phyloP scores from a whole-genome alignment of 1,284 basidiomycete genomes.

The Cutaneotrichosporon sp. region DNA sequence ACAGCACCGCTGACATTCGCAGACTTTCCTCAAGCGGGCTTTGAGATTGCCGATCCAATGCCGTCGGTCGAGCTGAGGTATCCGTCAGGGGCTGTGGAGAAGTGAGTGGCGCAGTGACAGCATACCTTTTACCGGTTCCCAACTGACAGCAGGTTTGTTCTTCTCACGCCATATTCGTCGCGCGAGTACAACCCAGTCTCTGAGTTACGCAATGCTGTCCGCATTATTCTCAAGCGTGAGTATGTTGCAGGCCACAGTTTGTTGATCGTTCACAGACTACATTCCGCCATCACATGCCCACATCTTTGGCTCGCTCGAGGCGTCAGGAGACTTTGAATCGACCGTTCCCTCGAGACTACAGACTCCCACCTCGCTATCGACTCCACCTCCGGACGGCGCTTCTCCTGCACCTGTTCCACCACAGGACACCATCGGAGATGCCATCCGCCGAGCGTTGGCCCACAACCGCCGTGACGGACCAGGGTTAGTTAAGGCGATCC shows the following conservation, averaged over 20 bases:
- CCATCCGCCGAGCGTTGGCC: constrained; percentile 52
- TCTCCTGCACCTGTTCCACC: constrained; percentile 14
- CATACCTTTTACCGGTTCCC: not conserved
- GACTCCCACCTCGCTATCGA: constrained; percentile 19
- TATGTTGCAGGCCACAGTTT: not conserved
- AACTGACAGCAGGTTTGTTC: constrained; percentile 35
- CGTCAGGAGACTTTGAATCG: constrained; percentile 13
- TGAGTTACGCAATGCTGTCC: constrained; percentile 42
- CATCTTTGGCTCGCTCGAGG: constrained; percentile 38
- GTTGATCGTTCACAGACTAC: constrained; percentile 26
- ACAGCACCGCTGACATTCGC: constrained; percentile 2
- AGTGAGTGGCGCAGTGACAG: constrained; percentile 23
- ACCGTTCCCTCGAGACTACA: constrained; percentile 14
- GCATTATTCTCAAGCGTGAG: constrained; percentile 42
- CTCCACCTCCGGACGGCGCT: constrained; percentile 22
- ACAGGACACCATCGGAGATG: constrained; percentile 50
- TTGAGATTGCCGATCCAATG: constrained; percentile 37
- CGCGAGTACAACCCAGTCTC: constrained; percentile 50
- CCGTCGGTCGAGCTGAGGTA: constrained; percentile 48
- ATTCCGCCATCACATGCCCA: constrained; percentile 37
- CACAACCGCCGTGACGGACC: constrained; percentile 52
- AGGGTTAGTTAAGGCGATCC: constrained; percentile 50
- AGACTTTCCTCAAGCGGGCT: constrained; percentile 47
- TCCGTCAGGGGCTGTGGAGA: constrained; percentile 46
- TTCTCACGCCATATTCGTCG: constrained; percentile 39